These are phyloP conservation scores for Septoria linicola DNA, from an alignment of 2,329 filamentous ascomycete species.

Conservation along the genomic window DNA sequence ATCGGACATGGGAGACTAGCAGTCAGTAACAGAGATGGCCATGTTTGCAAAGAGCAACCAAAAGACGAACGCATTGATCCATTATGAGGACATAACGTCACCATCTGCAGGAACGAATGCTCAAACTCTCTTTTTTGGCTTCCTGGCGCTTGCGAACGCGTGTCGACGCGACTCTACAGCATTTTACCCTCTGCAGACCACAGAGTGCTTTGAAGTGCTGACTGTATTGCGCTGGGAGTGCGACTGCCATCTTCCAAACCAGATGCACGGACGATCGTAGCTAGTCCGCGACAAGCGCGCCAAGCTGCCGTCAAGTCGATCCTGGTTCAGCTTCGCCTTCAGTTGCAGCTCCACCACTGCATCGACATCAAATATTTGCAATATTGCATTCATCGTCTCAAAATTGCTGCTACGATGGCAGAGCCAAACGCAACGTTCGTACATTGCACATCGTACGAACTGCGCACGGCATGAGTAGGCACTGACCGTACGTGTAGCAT, in stretches of 20 bases:
- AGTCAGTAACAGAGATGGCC: neutral
- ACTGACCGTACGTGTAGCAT: slow-evolving; percentile 34
- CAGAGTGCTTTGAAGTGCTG: too few species aligned
- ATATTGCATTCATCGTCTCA: neutral
- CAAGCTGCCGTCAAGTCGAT: too few species aligned
- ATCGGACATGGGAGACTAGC: slow-evolving; percentile 3
- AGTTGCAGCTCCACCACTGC: neutral
- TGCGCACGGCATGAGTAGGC: slow-evolving; percentile 24
- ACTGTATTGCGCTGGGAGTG: too few species aligned
- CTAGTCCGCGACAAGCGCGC: too few species aligned
- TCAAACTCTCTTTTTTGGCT: slow-evolving; percentile 1
- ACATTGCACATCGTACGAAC: slow-evolving; percentile 45
- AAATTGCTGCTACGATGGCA: slow-evolving; percentile 18
- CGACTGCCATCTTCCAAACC: too few species aligned
- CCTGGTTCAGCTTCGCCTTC: too few species aligned
- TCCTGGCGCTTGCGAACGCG: neutral
- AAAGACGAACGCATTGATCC: neutral
- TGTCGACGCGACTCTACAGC: neutral
- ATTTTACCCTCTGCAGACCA: too few species aligned
- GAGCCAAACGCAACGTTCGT: slow-evolving; percentile 42
- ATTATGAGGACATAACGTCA: slow-evolving; percentile 13
- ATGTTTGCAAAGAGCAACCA: neutral
- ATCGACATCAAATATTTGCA: neutral
- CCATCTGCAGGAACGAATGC: slow-evolving; percentile 21
- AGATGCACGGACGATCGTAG: too few species aligned